Percentiles rank a stretch among this genome's conserved stretches.
Evolutionary conservation across 805 yeast genomes (phyloP).

Genomic region (Barnettozyma salicaria): DNA sequence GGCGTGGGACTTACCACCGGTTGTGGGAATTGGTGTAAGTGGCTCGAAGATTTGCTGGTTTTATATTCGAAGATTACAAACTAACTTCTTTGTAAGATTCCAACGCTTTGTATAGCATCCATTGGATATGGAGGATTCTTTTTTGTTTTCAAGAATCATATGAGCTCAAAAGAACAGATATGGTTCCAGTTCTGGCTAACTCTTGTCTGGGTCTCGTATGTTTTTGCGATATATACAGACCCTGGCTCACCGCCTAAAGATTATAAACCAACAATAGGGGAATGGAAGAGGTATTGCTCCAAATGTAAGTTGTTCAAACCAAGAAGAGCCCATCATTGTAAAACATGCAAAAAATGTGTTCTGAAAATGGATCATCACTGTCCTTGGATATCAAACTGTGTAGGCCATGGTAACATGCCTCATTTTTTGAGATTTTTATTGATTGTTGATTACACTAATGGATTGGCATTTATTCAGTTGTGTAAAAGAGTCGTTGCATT

Average conservation of each 20-base stretch:
- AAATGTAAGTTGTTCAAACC: conserved; percentile 75
- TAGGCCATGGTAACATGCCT: conserved; percentile 72
- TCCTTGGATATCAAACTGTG: conserved; percentile 92
- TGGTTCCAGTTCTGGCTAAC: conserved; percentile 42
- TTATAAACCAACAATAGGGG: conserved; percentile 38
- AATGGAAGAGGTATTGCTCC: conserved; percentile 65
- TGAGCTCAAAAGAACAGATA: conserved; percentile 35
- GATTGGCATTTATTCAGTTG: conserved; percentile 40
- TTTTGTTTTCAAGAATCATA: conserved; percentile 44
- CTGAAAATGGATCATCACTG: conserved; percentile 90
- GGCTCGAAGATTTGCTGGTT: neutral
- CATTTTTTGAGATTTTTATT: conserved; percentile 72
- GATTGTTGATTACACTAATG: conserved; percentile 55
- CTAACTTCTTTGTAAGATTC: conserved; percentile 51
- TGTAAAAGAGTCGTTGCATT: conserved; percentile 34
- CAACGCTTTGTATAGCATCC: conserved; percentile 48
- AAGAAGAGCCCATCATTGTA: conserved; percentile 82
- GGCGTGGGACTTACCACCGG: conserved; percentile 18
- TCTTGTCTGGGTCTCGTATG: conserved; percentile 71
- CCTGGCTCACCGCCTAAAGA: conserved; percentile 66
- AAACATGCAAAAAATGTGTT: conserved; percentile 67
- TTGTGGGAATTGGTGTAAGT: conserved; percentile 21
- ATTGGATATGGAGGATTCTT: conserved; percentile 60
- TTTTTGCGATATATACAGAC: conserved; percentile 52
- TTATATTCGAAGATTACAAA: neutral